Base-by-base conservation (phyloP, 805 yeast genomes). In the Starmerella kuoi region DNA sequence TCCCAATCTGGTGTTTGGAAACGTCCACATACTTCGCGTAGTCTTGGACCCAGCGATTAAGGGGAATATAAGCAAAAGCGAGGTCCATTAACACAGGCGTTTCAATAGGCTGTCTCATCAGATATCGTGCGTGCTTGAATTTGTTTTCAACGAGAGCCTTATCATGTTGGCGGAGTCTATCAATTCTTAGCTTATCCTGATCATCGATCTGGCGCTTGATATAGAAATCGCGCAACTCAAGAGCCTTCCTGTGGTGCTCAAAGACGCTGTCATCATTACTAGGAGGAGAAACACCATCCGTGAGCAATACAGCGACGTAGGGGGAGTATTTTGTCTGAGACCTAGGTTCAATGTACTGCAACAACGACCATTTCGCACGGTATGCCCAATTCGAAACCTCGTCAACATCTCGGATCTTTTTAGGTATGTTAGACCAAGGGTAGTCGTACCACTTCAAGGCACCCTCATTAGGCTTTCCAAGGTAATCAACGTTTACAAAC, bases 351-450 rank as follows among this genome's bases (percentile, higher is more conserved):
- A 47, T 31, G 26, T 26, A 27, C 38, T 47, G 51, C 15, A 45
- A 25, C 11, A 26, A 28, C 3, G 46, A 31, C 40, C 38, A 47
- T 24, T 42, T 47, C 2, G 48, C 41, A 14, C 49, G 37, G 21
- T 17, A 38, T 2, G 52, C 54, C 54, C 54, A 50, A 9, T 31
- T 17, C 17, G 41, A 35, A 11, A 50, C 43, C 36, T 37, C 38
- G 3, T 39, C 42, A 5, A 42, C 28, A 40, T 52, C 47, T 5
- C 57, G 43, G 41, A 52, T 40, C 30, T 36, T 38, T n/a, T 37
- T 19, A 8, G 57, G 57, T 17, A 49, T 41, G 37, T 45, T 43
- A 2, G 50, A 44, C 33, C 31, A 37, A 9, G 51, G 55, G 33
- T 39, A 37, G 18, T 42, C 46, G 35, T 39, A 47, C 46, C 46